These are phyloP conservation scores for Leccinellum luteum DNA, from an alignment of 768 basidiomycete species.

Conservation along the genomic window DNA sequence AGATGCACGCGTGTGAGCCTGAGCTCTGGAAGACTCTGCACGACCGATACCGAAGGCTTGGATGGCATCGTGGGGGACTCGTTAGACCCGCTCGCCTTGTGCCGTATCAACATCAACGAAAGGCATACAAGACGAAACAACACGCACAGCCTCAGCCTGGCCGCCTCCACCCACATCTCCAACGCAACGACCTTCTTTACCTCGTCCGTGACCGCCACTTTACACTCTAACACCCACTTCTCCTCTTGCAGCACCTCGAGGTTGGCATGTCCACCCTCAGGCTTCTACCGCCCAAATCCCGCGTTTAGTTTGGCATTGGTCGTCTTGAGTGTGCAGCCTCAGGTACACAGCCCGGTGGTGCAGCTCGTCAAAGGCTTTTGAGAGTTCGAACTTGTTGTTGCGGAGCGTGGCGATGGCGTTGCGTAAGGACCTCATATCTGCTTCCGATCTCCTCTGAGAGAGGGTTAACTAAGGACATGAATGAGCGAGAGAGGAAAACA, in stretches of 20 bases:
- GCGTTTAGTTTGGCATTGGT: conserved; percentile 52
- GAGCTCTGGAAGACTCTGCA: conserved; percentile 55
- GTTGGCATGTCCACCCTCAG: conserved; percentile 46
- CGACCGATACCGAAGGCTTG: conserved; percentile 49
- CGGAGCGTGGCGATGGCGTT: conserved; percentile 46
- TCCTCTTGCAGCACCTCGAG: conserved; percentile 74
- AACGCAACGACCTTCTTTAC: conserved; percentile 52
- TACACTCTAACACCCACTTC: conserved; percentile 60
- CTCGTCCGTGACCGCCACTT: conserved; percentile 47
- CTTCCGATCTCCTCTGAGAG: conserved; percentile 46
- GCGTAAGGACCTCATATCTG: conserved; percentile 52
- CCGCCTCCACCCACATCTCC: conserved; percentile 66
- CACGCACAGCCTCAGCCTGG: conserved; percentile 45
- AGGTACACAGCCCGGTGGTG: conserved; percentile 63
- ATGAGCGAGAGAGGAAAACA: conserved; percentile 16
- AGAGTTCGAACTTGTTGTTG: conserved; percentile 59
- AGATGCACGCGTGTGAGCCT: conserved; percentile 61
- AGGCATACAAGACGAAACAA: too few relatives aligned
- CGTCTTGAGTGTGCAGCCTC: conserved; percentile 48
- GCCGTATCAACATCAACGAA: too few relatives aligned
- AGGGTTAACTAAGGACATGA: background rate
- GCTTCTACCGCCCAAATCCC: conserved; percentile 51
- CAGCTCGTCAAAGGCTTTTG: conserved; percentile 53
- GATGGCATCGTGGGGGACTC: conserved; percentile 36
- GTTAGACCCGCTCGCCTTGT: conserved; percentile 39